A percentile compares a stretch with the other conserved stretches of the same genome.
These are phyloP conservation scores for Spergularia azorica DNA, from an alignment of 179 eudicot species.

Conservation along the genomic window DNA sequence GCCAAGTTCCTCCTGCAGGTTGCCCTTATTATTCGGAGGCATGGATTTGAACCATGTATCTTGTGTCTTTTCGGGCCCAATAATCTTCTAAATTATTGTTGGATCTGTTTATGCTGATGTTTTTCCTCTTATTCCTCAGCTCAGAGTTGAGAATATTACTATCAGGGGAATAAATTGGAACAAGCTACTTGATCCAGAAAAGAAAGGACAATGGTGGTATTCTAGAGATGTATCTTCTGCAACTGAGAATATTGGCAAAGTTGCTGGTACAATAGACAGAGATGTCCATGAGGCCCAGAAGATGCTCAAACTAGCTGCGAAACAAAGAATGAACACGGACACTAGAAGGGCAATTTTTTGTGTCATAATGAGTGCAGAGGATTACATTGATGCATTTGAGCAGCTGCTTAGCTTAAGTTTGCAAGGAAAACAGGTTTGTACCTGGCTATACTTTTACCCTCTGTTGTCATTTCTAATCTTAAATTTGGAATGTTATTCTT, in stretches of 20 bases:
- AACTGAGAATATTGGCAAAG: constrained; percentile 48
- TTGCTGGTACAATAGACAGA: constrained; percentile 69
- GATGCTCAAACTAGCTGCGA: constrained; percentile 81
- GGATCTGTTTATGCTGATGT: neutral
- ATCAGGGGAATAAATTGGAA: constrained; percentile 82
- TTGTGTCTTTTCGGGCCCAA: neutral
- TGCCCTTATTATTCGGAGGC: neutral
- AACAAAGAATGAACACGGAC: constrained; percentile 93
- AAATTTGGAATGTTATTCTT: neutral
- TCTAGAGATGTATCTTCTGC: constrained; percentile 56
- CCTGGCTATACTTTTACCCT: constrained; percentile 7
- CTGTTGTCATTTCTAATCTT: neutral
- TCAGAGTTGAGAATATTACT: constrained; percentile 63
- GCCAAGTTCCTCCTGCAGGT: neutral
- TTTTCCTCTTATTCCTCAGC: constrained; percentile 41
- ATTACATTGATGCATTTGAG: constrained; percentile 91
- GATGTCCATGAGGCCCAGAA: constrained; percentile 84
- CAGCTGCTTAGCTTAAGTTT: constrained; percentile 83
- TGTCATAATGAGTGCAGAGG: constrained; percentile 94
- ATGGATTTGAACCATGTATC: neutral
- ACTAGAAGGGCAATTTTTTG: constrained; percentile 92
- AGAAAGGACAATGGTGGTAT: constrained; percentile 98
- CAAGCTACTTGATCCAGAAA: constrained; percentile 81
- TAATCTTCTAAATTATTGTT: neutral
- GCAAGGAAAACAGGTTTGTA: constrained; percentile 86